Evolutionary conservation across 192 early-diverging fungal species (phyloP), one percentile per base, ranked within the genome.

Genomic region (Cladochytrium replicatum): DNA sequence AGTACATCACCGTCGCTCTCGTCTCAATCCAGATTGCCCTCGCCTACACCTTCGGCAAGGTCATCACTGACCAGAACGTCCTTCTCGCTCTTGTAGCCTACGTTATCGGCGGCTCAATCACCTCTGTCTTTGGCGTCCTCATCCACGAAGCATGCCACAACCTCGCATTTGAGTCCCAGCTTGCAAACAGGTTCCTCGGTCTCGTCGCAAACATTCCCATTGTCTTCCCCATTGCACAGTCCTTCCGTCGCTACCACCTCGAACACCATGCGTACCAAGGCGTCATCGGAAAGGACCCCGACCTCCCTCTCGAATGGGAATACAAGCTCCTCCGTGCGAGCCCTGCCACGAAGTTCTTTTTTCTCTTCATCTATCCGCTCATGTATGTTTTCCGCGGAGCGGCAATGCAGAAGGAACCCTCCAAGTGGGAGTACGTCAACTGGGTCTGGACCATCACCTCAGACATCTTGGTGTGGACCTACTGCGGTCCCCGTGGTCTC

Each of bases 221-320:
- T 50, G 82, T 56, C 0, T 52, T 78, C 31, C 75, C 75, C 17
- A 70, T 52, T n/a, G 57, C 47, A 57, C 61, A 8, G 64, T 54
- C 59, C 21, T 57, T 63, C 52, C 52, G 61, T 40, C 54, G 68
- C 13, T 73, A 73, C 60, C 93, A 97, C 67, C 72, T 95, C 48
- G 93, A 94, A 64, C 93, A 97, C 64, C 93, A 97, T 69, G 86
- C 87, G n/a, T 93, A 81, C 68, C 91, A 94, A 67, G 93, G 93
- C 13, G 91, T 95, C 9, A 78, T 83, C 21, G 91, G 89, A 13
- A 79, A 86, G 57, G 93, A 97, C 58, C 86, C 90, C 41, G 93
- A 97, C 60, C 74, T 97, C 22, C 93, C 93, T 4, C 69, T 89
- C 5, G 80, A 87, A 41, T 82, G 86, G 74, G 91, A 97, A 65